Percentiles rank a stretch among this genome's conserved stretches.
Conservation (phyloP, 139 green algal genomes). For the Chlorella sp. region DNA sequence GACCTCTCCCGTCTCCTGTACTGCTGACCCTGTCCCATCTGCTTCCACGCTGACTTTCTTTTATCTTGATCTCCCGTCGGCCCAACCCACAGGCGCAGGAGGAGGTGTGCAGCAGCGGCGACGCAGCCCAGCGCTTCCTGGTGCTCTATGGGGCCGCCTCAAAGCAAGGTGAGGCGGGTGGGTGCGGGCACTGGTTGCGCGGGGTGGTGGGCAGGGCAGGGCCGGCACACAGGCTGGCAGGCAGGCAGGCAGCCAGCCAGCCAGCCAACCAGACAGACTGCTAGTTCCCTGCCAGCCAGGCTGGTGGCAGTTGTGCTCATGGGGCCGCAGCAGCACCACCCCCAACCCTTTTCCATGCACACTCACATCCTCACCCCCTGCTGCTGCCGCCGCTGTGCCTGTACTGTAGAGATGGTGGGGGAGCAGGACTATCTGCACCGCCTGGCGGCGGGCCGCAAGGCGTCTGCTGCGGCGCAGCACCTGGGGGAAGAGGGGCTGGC, state of each 20-base stretch:
- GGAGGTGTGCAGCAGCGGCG: background rate
- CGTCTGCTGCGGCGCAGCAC: background rate
- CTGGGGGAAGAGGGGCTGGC: background rate
- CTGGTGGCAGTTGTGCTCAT: background rate
- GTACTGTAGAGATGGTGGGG: background rate
- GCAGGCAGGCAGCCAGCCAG: too few species aligned
- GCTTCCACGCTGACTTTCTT: too few species aligned
- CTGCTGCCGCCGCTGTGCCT: background rate
- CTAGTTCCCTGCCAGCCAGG: too few species aligned
- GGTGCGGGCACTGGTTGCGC: background rate
- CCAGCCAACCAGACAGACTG: too few species aligned
- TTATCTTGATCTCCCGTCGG: too few species aligned
- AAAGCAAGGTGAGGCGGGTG: constrained; percentile 1
- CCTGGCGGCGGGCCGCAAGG: constrained; percentile 1
- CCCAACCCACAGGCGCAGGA: background rate
- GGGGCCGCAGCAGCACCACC: background rate
- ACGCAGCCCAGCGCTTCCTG: background rate
- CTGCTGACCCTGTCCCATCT: too few species aligned
- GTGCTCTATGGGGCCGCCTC: background rate
- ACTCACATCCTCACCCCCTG: background rate
- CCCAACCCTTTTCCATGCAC: background rate
- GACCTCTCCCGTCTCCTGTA: background rate
- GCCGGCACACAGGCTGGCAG: too few species aligned
- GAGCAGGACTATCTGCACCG: constrained; percentile 13
- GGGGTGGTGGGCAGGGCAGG: background rate